Evolutionary conservation across 805 yeast genomes (phyloP).

Genomic region (Kodamaea nitidulidarum): DNA sequence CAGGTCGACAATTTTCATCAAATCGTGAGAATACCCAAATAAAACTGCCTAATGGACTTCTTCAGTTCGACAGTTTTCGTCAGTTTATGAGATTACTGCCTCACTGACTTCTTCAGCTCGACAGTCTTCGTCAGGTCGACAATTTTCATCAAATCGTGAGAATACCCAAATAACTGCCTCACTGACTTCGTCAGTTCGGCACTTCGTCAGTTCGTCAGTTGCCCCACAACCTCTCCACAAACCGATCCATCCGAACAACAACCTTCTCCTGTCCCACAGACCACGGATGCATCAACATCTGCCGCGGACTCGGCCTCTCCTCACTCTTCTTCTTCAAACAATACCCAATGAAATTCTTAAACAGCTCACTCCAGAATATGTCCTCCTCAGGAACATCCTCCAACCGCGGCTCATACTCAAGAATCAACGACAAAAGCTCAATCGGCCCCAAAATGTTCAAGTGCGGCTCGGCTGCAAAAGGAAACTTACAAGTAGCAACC

Average conservation of each 20-base stretch:
- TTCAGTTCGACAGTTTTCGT: too few relatives aligned
- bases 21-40: background rate
- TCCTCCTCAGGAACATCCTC: constrained; percentile 72
- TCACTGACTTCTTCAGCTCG: too few relatives aligned
- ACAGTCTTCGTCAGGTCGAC: too few relatives aligned
- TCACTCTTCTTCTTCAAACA: constrained; percentile 77
- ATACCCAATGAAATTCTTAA: constrained; percentile 75
- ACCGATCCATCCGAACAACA: constrained; percentile 79
- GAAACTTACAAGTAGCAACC: constrained; percentile 90
- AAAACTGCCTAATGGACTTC: background rate
- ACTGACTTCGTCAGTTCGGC: background rate
- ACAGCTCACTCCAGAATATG: constrained; percentile 76
- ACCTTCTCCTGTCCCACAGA: constrained; percentile 67
- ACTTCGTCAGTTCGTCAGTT: too few relatives aligned
- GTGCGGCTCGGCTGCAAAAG: constrained; percentile 45
- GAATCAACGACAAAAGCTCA: constrained; percentile 75
- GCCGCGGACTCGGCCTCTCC: constrained; percentile 87
- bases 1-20: too few relatives aligned
- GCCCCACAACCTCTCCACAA: constrained; percentile 75
- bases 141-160: too few relatives aligned
- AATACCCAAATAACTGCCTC: background rate
- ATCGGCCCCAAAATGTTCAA: constrained; percentile 58
- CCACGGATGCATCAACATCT: constrained; percentile 95
- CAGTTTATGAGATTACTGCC: too few relatives aligned
- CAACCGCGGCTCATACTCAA: constrained; percentile 77